A percentile compares a stretch with the other conserved stretches of the same genome.
Evolutionary conservation across 1,139 yeast species (phyloP).

Genomic region (Pichia sp.): DNA sequence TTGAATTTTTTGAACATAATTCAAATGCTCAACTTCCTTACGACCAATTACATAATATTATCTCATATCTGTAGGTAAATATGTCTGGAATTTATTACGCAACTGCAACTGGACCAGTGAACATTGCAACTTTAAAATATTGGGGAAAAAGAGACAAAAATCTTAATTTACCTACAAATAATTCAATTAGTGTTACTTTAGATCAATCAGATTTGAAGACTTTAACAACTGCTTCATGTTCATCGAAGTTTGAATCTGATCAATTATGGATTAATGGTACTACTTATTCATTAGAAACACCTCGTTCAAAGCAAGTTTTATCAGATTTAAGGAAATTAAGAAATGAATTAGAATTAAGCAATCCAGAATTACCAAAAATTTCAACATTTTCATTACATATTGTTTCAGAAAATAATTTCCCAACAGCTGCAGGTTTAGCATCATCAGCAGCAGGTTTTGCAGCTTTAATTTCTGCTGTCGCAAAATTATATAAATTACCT

Average conservation of each 20-base stretch:
- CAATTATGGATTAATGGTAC: conserved; percentile 78
- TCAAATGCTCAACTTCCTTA: not conserved
- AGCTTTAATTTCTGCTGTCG: conserved; percentile 83
- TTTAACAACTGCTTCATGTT: conserved; percentile 78
- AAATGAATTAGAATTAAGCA: conserved; percentile 42
- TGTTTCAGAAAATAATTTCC: conserved; percentile 93
- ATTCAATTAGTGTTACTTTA: conserved; percentile 89
- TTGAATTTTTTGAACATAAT: too few species aligned
- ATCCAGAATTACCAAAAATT: conserved; percentile 51
- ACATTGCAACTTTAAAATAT: conserved; percentile 84
- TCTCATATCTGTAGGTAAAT: too few species aligned
- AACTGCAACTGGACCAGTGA: conserved; percentile 95
- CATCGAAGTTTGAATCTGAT: conserved; percentile 52
- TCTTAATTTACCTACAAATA: conserved; percentile 89
- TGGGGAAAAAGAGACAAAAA: conserved; percentile 96
- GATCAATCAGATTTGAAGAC: conserved; percentile 88
- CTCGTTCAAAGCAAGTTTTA: conserved; percentile 76
- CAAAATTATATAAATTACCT: conserved; percentile 75
- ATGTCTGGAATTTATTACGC: conserved; percentile 48
- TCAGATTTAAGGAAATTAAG: conserved; percentile 69
- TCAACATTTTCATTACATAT: conserved; percentile 67
- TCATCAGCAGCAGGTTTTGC: conserved; percentile 99
- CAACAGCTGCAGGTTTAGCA: conserved; percentile 98
- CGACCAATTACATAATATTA: too few species aligned
- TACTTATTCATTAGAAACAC: conserved; percentile 32